phyloP scores from a whole-genome alignment of 345 rosid genomes.

The Hibiscus syriacus region DNA sequence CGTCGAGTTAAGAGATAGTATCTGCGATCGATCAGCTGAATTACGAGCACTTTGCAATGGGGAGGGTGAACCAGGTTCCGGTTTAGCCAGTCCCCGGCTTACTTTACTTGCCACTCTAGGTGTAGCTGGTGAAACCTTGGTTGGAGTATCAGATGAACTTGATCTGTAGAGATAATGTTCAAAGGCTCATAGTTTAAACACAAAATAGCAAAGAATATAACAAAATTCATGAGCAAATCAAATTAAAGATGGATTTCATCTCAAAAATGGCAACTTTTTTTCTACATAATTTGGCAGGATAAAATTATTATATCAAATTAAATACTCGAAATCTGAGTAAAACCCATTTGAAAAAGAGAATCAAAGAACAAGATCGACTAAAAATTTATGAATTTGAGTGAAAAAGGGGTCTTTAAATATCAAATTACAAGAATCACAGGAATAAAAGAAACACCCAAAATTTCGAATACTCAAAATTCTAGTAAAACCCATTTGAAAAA shows the following conservation, averaged over 20 bases:
- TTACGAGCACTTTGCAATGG: slow-evolving; percentile 51
- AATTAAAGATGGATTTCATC: slow-evolving; percentile 14
- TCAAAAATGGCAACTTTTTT: background rate
- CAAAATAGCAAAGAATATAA: slow-evolving; percentile 1
- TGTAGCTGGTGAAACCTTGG: slow-evolving; percentile 62
- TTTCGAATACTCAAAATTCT: no score
- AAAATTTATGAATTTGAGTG: background rate
- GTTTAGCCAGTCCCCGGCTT: slow-evolving; percentile 45
- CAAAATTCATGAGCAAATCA: background rate
- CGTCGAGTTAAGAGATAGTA: slow-evolving; percentile 28
- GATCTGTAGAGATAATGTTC: slow-evolving; percentile 44
- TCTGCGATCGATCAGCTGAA: slow-evolving; percentile 67
- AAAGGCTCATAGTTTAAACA: slow-evolving; percentile 10
- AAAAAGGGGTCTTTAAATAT: background rate
- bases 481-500: no score
- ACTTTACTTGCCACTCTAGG: slow-evolving; percentile 49
- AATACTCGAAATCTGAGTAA: slow-evolving; percentile 2
- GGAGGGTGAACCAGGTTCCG: slow-evolving; percentile 55
- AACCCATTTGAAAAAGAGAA: slow-evolving; percentile 12
- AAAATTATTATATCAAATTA: background rate
- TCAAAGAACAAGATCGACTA: slow-evolving; percentile 4
- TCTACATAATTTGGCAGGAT: slow-evolving; percentile 5
- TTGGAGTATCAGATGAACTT: slow-evolving; percentile 62
- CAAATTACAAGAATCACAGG: background rate
- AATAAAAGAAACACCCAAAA: background rate